Base-by-base conservation (phyloP, 108 stramenopile species). In the Conticribra guillardii region DNA sequence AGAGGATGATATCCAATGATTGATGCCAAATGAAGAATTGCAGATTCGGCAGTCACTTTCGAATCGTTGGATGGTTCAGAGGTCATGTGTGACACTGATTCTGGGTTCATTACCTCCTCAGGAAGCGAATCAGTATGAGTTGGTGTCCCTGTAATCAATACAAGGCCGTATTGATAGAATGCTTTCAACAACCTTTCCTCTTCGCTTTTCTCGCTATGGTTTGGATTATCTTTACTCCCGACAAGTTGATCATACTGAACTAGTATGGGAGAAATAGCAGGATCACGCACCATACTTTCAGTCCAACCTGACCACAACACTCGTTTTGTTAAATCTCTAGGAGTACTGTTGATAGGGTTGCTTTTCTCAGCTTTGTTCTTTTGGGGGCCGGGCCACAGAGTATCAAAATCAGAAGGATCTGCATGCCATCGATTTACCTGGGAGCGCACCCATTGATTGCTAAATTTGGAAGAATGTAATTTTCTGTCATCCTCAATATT, bases 131-230 rank as follows among this genome's bases (percentile, higher is more conserved):
- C 81, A 23, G 75, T 76, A 16, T 86, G 55, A 17, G 84, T 64
- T 1, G 88, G 88, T 17, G 88, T 93, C 1, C 85, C 64, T 19
- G 84, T 85, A 34, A 93, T 76, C 33, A 93, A 59, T 0, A 91
- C 64, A 54, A 93, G 77, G 2, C 92, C 92, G 49, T 88, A 91
- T 41, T 79, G 69, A 71, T 88, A 88, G 4, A 93, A 45, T 28
- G 84, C 60, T 79, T 74, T 68, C 41, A 93, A 24, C 1, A 85
- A 81, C 26, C 56, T 54, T n/a, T 60, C 53, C 60, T 80, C 69
- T 21, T 83, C 81, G 34, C n/a, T 60, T 60, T 22, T 32, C 17
- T 50, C 31, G 30, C 34, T 61, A n/a, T 32, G 41, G n/a, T n/a
- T n/a, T n/a, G n/a, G n/a, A n/a, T n/a, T n/a, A n/a, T n/a, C n/a